Conservation (phyloP, 495 filamentous ascomycete species). For the Penicillium longicatenatum region DNA sequence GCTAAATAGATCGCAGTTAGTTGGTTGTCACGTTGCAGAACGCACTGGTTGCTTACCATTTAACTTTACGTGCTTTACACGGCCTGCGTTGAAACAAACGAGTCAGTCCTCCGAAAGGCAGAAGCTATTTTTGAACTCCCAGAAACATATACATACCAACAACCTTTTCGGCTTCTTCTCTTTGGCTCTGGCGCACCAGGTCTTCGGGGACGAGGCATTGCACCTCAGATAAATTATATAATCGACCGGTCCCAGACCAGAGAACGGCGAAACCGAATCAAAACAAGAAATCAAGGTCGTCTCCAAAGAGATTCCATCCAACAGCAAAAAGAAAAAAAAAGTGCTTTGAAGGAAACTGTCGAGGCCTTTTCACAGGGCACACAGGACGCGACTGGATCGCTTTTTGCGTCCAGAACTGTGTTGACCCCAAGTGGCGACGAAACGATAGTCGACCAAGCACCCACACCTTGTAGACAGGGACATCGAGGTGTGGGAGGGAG, state of each 20-base stretch:
- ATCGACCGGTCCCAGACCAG: background rate
- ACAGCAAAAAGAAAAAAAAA: background rate
- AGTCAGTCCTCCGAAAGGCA: background rate
- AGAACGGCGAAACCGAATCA: background rate
- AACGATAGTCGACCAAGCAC: slow-evolving; percentile 48
- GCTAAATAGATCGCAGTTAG: slow-evolving; percentile 27
- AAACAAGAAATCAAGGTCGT: background rate
- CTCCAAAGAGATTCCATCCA: background rate
- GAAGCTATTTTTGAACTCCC: background rate
- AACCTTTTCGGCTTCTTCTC: slow-evolving; percentile 78
- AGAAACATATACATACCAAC: slow-evolving; percentile 62
- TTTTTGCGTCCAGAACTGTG: slow-evolving; percentile 35
- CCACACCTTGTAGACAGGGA: slow-evolving; percentile 43
- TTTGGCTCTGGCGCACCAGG: slow-evolving; percentile 68
- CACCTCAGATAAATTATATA: slow-evolving; percentile 13
- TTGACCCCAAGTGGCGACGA: slow-evolving; percentile 44
- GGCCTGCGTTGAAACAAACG: slow-evolving; percentile 51
- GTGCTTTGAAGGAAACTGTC: slow-evolving; percentile 1
- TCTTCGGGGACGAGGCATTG: slow-evolving; percentile 70
- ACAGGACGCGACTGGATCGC: slow-evolving; percentile 17
- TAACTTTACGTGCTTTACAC: slow-evolving; percentile 84
- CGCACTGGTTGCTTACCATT: slow-evolving; percentile 57
- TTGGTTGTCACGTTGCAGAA: background rate
- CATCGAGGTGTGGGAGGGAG: slow-evolving; percentile 46
- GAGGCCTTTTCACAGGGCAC: slow-evolving; percentile 19